phyloP scores from a whole-genome alignment of 2,329 filamentous ascomycete species.

The Cladosporium oxysporum region DNA sequence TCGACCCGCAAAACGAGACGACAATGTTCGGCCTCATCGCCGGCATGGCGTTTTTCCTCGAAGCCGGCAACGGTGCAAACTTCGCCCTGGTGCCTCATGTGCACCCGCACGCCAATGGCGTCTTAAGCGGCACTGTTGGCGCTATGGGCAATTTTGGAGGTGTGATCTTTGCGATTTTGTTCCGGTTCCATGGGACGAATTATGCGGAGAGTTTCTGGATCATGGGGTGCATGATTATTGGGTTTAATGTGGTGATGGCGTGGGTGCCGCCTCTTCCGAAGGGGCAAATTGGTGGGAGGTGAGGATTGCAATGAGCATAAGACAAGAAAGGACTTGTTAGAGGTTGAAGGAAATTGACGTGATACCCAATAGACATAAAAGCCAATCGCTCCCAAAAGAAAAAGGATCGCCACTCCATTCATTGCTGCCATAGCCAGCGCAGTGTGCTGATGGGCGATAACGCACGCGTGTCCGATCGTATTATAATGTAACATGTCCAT shows the following conservation, averaged over 20 bases:
- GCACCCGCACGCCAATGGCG: conserved; percentile 71
- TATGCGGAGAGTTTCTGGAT: conserved; percentile 70
- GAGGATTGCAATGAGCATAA: not conserved
- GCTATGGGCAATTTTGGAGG: conserved; percentile 72
- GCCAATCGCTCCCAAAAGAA: not conserved
- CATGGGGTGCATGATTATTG: conserved; percentile 72
- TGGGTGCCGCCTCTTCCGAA: conserved; percentile 61
- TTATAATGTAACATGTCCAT: not conserved
- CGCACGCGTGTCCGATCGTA: too few relatives aligned
- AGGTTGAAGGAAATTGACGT: not conserved
- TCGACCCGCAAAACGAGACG: conserved; percentile 59
- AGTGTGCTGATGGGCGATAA: not conserved
- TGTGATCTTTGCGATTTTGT: conserved; percentile 76
- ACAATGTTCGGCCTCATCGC: conserved; percentile 76
- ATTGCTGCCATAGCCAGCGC: not conserved
- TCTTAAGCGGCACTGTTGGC: conserved; percentile 73
- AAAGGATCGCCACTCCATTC: not conserved
- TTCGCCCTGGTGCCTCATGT: conserved; percentile 85
- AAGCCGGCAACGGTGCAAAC: conserved; percentile 79
- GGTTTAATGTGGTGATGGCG: conserved; percentile 62
- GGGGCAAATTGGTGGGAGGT: conserved; percentile 49
- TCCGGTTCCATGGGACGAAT: conserved; percentile 67
- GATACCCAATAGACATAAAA: not conserved
- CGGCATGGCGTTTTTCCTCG: conserved; percentile 73
- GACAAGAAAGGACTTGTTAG: not conserved